Evolutionary conservation across 768 basidiomycete species (phyloP).

Genomic region (Pleurotus citrinopileatus): DNA sequence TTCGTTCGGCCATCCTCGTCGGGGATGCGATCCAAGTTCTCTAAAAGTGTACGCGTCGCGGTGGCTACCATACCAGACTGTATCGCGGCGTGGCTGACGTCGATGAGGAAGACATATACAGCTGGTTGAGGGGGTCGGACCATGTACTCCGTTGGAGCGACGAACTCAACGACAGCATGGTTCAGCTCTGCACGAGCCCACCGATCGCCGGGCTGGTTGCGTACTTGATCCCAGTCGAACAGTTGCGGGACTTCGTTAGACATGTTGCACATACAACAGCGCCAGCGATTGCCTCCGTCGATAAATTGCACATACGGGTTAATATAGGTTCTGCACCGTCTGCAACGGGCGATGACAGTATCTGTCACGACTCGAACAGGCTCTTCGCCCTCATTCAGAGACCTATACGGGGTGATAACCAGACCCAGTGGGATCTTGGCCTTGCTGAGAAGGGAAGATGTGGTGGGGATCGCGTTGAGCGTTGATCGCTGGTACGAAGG

Average conservation of each 20-base stretch:
- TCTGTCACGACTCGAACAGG: conserved; percentile 89
- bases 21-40: conserved; percentile 92
- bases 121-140: conserved; percentile 97
- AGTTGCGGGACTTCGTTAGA: conserved; percentile 97
- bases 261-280: conserved; percentile 98
- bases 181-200: conserved; percentile 95
- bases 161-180: conserved; percentile 91
- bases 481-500: conserved; percentile 91
- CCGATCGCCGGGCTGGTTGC: conserved; percentile 92
- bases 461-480: conserved; percentile 89
- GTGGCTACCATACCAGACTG: conserved; percentile 98
- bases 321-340: conserved; percentile 95
- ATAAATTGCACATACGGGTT: conserved; percentile 98
- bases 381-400: conserved; percentile 78
- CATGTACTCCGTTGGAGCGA: conserved; percentile 99
- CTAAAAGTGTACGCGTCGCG: conserved; percentile 93
- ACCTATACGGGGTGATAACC: conserved; percentile 88
- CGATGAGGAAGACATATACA: conserved; percentile 95
- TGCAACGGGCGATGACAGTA: conserved; percentile 93
- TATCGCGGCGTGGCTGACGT: conserved; percentile 90
- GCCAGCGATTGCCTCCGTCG: conserved; percentile 97
- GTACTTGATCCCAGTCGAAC: conserved; percentile 96
- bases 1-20: conserved; percentile 94
- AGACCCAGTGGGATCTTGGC: conserved; percentile 88
- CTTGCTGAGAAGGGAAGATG: conserved; percentile 83